These are phyloP conservation scores for Hibiscus mutabilis DNA, from an alignment of 345 rosid species.

Conservation along the genomic window DNA sequence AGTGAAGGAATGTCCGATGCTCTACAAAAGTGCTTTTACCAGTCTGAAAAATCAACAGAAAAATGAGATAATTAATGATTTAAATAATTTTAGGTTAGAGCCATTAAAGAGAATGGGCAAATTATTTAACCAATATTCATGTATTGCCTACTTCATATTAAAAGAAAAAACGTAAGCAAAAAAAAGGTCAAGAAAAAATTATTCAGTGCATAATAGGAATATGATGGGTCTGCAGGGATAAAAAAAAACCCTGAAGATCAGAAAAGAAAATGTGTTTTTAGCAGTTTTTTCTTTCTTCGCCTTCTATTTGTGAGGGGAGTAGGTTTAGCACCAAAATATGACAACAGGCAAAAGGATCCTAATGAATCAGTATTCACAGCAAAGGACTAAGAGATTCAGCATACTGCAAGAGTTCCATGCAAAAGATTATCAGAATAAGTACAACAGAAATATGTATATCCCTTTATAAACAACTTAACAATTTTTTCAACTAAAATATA, in stretches of 20 bases:
- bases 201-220: neutral
- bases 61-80: neutral
- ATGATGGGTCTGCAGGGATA: neutral
- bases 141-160: neutral
- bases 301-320: neutral
- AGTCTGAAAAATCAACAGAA: slow-evolving; percentile 40
- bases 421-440: slow-evolving; percentile 1
- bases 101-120: neutral
- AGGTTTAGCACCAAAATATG: neutral
- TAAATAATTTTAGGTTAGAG: neutral
- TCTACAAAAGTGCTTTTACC: slow-evolving; percentile 96
- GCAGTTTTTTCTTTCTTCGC: neutral
- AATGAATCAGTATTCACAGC: neutral
- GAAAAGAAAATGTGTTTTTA: neutral
- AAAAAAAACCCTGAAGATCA: neutral
- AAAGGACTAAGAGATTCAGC: neutral
- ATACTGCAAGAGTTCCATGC: neutral
- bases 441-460: neutral
- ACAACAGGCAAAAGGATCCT: neutral
- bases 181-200: neutral
- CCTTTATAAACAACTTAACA: neutral
- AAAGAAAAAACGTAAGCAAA: neutral
- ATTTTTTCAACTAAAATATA: neutral
- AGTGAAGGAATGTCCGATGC: slow-evolving; percentile 95
- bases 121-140: neutral